Evolutionary conservation across 2,329 filamentous ascomycete species (phyloP), one percentile per base, ranked within the genome.

Genomic region (Botrytis elliptica): DNA sequence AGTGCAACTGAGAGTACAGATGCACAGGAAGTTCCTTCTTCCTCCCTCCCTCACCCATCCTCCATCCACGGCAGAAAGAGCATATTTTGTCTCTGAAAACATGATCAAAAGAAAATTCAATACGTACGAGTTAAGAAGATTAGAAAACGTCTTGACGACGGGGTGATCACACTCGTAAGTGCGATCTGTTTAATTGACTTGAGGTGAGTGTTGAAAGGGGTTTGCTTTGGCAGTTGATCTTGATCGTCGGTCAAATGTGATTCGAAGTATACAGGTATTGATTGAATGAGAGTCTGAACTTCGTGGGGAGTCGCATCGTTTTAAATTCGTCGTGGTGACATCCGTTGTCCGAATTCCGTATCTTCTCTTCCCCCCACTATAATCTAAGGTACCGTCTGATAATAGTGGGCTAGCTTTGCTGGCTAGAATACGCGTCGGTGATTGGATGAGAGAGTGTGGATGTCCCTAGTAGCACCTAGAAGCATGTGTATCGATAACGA

Each of bases 121-220:
- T 86, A 75, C 94, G 84, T 89, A 97, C 95, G 94, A 97, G 90
- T 96, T 96, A 80, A 98, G 92, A 81, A 97, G 92, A 87, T 97
- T 98, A 88, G 94, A 95, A 92, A 97, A 98, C 95, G 94, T 97
- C 86, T 93, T 97, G 93, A 89, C 92, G 91, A 87, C 88, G 83
- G 82, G 83, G 77, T 79, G 81, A 82, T 78, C 80, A 79, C 78
- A 79, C 78, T 78, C 77, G 63, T 65, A 72, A 76, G 79, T 79
- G 79, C 75, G 78, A 81, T 81, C 79, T 46, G 42, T 40, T 8
- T 73, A 66, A 59, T 72, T 71, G 18, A 68, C 65, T 73, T 70
- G 69, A 74, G 68, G 74, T 73, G 42, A 63, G 57, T 67, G 49
- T 68, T 22, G n/a, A 16, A 10, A 10, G 46, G 38, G 65, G 3